These are phyloP conservation scores for Salix viminalis DNA, from an alignment of 345 rosid genomes.

Conservation along the genomic window DNA sequence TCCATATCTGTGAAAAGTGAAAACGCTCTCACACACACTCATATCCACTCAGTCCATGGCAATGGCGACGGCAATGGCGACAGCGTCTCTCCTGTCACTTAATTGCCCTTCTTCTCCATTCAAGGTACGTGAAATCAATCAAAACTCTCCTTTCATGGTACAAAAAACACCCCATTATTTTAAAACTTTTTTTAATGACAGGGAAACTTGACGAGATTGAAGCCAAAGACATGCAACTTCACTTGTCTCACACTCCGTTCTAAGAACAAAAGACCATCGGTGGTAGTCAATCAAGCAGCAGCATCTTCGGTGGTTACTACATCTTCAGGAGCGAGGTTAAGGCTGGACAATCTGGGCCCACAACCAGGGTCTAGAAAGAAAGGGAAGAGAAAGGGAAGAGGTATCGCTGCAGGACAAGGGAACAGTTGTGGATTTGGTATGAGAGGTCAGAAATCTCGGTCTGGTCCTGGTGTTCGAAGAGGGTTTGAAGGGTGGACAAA, in stretches of 20 bases:
- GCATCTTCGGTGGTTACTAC: slow-evolving; percentile 10
- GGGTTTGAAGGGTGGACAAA: slow-evolving; percentile 98
- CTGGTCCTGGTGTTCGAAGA: slow-evolving; percentile 81
- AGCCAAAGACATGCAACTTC: neutral
- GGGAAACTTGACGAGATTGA: slow-evolving; percentile 4
- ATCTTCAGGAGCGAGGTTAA: slow-evolving; percentile 37
- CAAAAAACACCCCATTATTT: neutral
- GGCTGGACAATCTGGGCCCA: slow-evolving; percentile 78
- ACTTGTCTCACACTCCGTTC: neutral
- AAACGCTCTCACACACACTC: neutral
- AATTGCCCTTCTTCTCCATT: slow-evolving; percentile 9
- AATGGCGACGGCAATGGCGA: neutral
- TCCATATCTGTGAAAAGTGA: neutral
- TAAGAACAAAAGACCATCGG: slow-evolving; percentile 11
- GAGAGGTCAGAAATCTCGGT: slow-evolving; percentile 98
- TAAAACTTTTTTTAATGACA: neutral
- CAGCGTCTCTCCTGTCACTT: slow-evolving; percentile 4
- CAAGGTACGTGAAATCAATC: neutral
- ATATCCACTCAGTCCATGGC: neutral
- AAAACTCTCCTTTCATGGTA: neutral
- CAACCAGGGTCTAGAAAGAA: slow-evolving; percentile 91
- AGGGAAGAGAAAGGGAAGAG: slow-evolving; percentile 89
- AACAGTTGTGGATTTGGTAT: slow-evolving; percentile 90
- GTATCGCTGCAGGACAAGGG: slow-evolving; percentile 85
- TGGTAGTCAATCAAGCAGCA: slow-evolving; percentile 35